Percentiles rank a stretch among this genome's conserved stretches.
Evolutionary conservation across 768 basidiomycete genomes (phyloP).

Genomic region (Galerina sulciceps): DNA sequence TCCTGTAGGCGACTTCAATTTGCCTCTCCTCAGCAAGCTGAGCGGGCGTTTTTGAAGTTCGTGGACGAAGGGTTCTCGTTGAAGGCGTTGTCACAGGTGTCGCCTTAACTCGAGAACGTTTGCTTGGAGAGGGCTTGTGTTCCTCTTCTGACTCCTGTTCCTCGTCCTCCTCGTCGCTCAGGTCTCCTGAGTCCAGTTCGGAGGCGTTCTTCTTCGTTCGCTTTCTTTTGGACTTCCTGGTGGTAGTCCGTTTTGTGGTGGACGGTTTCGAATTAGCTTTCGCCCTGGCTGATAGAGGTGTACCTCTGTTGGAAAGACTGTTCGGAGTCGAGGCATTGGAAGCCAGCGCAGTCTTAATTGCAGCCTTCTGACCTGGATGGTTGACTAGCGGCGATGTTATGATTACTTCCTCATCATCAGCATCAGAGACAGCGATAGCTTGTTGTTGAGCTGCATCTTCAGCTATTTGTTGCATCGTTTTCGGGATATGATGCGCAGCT

Average conservation of each 20-base stretch:
- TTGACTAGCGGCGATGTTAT: slow-evolving; percentile 2
- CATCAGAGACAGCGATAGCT: background rate
- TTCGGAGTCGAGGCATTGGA: slow-evolving; percentile 4
- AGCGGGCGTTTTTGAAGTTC: slow-evolving; percentile 55
- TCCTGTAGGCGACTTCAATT: slow-evolving; percentile 52
- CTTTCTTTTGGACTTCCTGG: slow-evolving; percentile 1
- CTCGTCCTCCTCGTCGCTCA: slow-evolving; percentile 21
- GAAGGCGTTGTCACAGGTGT: slow-evolving; percentile 22
- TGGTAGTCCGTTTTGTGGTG: background rate
- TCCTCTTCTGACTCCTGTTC: slow-evolving; percentile 18
- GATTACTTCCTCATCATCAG: slow-evolving; percentile 2
- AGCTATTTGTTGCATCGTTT: slow-evolving; percentile 70
- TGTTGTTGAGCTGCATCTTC: slow-evolving; percentile 38
- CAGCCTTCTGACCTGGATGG: background rate
- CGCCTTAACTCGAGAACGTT: slow-evolving; percentile 26
- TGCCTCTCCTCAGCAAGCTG: slow-evolving; percentile 52
- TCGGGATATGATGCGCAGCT: slow-evolving; percentile 35
- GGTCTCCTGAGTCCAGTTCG: slow-evolving; percentile 15
- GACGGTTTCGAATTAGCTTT: slow-evolving; percentile 11
- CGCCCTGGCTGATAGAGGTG: slow-evolving; percentile 7
- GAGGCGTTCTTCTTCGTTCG: background rate
- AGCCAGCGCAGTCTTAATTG: background rate
- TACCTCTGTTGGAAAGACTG: slow-evolving; percentile 1
- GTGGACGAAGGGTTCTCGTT: slow-evolving; percentile 62
- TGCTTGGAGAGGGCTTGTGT: slow-evolving; percentile 32